These are phyloP conservation scores for Dentipellis sp. DNA, from an alignment of 768 basidiomycete species.

Conservation along the genomic window DNA sequence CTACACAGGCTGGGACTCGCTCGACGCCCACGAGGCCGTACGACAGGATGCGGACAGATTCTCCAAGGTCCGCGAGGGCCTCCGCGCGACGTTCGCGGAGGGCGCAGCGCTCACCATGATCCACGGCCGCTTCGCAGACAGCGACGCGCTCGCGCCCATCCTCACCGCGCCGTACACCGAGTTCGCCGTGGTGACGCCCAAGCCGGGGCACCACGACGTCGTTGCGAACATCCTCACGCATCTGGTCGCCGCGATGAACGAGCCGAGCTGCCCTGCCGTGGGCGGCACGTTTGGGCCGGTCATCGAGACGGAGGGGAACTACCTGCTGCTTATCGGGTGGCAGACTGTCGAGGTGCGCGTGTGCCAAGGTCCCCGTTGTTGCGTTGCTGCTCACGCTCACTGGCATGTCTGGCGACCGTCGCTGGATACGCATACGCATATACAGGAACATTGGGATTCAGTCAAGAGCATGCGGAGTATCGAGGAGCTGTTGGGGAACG, in stretches of 20 bases:
- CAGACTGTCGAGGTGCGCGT: background rate
- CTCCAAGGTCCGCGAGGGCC: background rate
- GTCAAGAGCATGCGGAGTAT: background rate
- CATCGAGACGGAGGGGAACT: background rate
- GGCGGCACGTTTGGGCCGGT: background rate
- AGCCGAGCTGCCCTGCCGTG: background rate
- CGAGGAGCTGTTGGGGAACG: background rate
- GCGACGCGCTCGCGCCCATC: background rate
- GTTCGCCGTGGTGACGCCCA: background rate
- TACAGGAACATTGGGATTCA: background rate
- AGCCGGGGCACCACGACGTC: background rate
- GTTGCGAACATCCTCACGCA: background rate
- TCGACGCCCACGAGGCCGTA: background rate
- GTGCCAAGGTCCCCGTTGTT: background rate
- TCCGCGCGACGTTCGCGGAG: background rate
- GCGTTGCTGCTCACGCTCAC: too few relatives aligned
- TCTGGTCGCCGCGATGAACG: background rate
- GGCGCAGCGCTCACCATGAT: background rate
- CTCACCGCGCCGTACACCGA: background rate
- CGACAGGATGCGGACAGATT: background rate
- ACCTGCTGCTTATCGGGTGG: background rate
- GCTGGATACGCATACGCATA: too few relatives aligned
- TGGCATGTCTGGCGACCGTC: too few relatives aligned
- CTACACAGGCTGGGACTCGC: background rate
- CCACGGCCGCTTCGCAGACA: background rate